phyloP scores from a whole-genome alignment of 495 filamentous ascomycete genomes.

The Penicillium canariense region DNA sequence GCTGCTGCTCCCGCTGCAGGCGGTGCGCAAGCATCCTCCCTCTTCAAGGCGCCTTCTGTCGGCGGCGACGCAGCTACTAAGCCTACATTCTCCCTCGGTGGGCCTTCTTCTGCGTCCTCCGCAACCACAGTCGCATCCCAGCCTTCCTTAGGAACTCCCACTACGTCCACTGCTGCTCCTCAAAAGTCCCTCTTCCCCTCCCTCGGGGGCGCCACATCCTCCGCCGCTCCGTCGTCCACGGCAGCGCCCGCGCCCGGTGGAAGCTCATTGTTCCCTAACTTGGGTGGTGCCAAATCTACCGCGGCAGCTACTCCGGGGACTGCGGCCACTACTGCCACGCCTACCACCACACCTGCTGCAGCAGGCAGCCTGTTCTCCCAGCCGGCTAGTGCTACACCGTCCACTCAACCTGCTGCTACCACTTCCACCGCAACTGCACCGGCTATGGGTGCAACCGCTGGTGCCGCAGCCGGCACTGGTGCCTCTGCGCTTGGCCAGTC shows the following conservation, averaged over 20 bases:
- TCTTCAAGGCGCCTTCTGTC: neutral
- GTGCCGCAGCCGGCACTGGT: conserved; percentile 29
- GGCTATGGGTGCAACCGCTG: conserved; percentile 23
- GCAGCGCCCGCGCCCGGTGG: conserved; percentile 30
- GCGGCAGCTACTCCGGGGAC: conserved; percentile 30
- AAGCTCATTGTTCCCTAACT: conserved; percentile 39
- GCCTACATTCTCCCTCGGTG: conserved; percentile 31
- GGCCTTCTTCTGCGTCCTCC: conserved; percentile 22
- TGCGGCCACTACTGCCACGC: conserved; percentile 26
- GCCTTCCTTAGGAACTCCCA: too few species aligned
- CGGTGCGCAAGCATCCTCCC: neutral
- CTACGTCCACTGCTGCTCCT: conserved; percentile 36
- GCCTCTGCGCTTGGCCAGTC: conserved; percentile 59
- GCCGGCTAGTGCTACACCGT: conserved; percentile 24
- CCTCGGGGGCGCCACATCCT: conserved; percentile 35
- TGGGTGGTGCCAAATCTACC: conserved; percentile 37
- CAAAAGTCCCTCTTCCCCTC: conserved; percentile 42
- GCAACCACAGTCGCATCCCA: conserved; percentile 31
- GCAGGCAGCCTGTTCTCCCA: conserved; percentile 26
- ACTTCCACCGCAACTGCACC: conserved; percentile 26
- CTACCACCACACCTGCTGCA: conserved; percentile 14
- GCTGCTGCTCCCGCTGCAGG: too few species aligned
- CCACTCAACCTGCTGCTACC: conserved; percentile 27
- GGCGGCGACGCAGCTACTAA: conserved; percentile 6
- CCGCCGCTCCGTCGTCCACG: conserved; percentile 31